Evolutionary conservation across 2,329 filamentous ascomycete genomes (phyloP), one percentile per base, ranked within the genome.

Genomic region (Zymoseptoria pseudotritici): DNA sequence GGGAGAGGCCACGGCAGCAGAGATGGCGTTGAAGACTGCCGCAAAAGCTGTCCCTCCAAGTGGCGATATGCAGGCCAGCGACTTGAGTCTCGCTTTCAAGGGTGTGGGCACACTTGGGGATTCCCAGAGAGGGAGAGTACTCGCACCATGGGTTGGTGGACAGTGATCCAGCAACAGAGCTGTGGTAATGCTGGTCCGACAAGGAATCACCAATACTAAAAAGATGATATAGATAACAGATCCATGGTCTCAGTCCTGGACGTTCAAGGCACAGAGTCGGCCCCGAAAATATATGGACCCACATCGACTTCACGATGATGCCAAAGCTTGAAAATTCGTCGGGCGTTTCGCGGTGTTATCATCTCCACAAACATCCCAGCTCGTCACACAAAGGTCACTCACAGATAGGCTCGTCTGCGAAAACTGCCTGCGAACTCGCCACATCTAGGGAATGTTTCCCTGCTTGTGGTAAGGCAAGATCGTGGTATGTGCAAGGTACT

Each of bases 11-110:
- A 81, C 81, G 65, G 78, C 82, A 7, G 87, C 89, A 2, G 84
- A 89, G 65, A 91, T 96, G 85, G 90, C 91, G 1, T 79, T 96
- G 62, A 82, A 86, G 69, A 90, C 91, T n/a, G 91, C 92, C 0
- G 71, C 83, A 46, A 86, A 86, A 66, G 86, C 83, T 8, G 85
- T 92, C 2, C 89, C 91, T 42, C 91, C 92, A 0, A 75, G 81
- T 55, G 90, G 91, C 0, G 76, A 80, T 1, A 76, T 96, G 11
- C 83, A 82, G 19, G 86, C 90, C 1, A 78, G 80, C 22, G 89
- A 90, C 61, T 74, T 97, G 58, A 85, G 89, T 1, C 78, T 79
- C 64, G 88, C 90, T 4, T 91, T 89, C 77, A 84, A 88, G 1
- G 87, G 88, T 0, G 91, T 88, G 0, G 86, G 88, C 0, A 83